Base-by-base conservation (phyloP, 176 grass and related monocot species). In the Metroxylon sagu region DNA sequence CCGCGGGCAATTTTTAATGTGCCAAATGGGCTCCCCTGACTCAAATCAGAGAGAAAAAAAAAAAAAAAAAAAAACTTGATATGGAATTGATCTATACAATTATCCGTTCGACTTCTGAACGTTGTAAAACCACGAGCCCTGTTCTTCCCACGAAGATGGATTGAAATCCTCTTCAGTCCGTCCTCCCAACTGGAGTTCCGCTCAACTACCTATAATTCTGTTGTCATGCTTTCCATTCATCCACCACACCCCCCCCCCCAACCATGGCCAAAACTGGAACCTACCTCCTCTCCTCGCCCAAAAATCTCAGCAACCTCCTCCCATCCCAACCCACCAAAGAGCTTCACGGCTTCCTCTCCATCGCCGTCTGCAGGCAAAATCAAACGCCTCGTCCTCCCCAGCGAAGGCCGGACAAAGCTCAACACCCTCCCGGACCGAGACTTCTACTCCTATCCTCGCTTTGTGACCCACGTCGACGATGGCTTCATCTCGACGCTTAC, bases 391-490 rank as follows among this genome's bases (percentile, higher is more conserved):
- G 90, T 95, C 53, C 77, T 95, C 6, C 19, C 67, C 26, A 74
- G 76, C 5, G 82, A 95, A 62, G 86, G 90, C 64, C 85, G 90
- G 30, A 75, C 82, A 50, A 95, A 89, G 68, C 85, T 95, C 50
- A 81, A 89, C 80, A 30, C 74, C 53, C 67, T 64, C 48, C 64
- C 83, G 7, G 90, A 95, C 79, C 76, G 90, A 39, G 71, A 95
- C 51, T 89, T 89, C 79, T 95, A 95, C 71, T 68, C 82, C 35
- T 74, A 82, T 74, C 90, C 90, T 49, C 85, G 90, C 14, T 77
- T 95, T 16, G 90, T 89, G 4, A 95, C 81, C 60, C 90, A 95
- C 78, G 90, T 89, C 19, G 86, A 95, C 63, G 86, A 84, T 68
- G 76, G 59, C 71, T 95, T 95, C 86, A 69, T 89, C 70, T 74